Evolutionary conservation across 352 stramenopile species (phyloP).

Genomic region (Phytophthora tubulina): DNA sequence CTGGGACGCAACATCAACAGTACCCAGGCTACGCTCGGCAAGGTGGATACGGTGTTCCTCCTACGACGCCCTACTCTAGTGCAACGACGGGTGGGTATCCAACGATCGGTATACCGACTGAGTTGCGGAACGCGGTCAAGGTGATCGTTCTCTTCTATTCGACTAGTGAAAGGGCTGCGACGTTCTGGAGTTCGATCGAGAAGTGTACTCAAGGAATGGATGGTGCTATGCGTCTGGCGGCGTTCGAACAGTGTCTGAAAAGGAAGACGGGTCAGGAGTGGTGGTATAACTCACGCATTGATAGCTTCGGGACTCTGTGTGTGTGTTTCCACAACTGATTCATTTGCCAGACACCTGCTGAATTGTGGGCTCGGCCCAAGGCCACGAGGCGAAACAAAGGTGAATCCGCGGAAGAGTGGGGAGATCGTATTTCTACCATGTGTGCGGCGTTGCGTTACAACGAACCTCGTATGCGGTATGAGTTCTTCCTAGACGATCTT

Average conservation of each 20-base stretch:
- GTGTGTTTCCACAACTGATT: conserved; percentile 17
- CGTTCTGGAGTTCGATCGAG: conserved; percentile 10
- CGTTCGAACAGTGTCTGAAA: neutral
- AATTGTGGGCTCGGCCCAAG: conserved; percentile 2
- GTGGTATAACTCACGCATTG: conserved; percentile 2
- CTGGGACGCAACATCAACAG: neutral
- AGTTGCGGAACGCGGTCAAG: conserved; percentile 3
- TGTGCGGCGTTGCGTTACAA: neutral
- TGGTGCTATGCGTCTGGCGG: neutral
- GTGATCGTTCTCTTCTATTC: conserved; percentile 13
- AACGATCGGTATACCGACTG: neutral
- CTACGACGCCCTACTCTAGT: no score
- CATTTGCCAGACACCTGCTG: conserved; percentile 6
- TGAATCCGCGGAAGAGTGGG: conserved; percentile 16
- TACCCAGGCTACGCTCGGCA: neutral
- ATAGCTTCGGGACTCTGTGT: conserved; percentile 5
- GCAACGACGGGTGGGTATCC: no score
- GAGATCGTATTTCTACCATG: neutral
- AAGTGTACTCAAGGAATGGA: conserved; percentile 2
- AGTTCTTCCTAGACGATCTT: conserved; percentile 8
- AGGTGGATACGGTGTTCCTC: no score
- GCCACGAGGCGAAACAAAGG: neutral
- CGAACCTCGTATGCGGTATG: conserved; percentile 4
- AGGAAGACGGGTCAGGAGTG: neutral
- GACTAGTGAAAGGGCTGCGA: neutral